These are phyloP conservation scores for Didymella lethalis DNA, from an alignment of 2,329 filamentous ascomycete species.

Conservation along the genomic window DNA sequence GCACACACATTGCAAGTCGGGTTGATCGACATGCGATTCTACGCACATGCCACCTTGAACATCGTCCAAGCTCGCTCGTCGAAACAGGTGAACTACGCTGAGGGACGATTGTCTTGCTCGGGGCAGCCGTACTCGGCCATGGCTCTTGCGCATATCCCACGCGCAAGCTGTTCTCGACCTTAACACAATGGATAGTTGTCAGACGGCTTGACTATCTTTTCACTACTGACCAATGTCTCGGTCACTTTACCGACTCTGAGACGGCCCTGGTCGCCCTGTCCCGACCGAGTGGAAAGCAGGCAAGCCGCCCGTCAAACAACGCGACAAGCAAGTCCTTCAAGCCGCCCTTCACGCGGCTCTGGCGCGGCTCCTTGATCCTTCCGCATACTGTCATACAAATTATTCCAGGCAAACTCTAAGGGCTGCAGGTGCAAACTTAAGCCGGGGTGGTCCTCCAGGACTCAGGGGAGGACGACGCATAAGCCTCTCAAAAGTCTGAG, in stretches of 20 bases:
- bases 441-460: constrained; percentile 12
- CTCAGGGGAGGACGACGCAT: constrained; percentile 13
- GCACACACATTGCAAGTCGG: constrained; percentile 12
- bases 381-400: constrained; percentile 8
- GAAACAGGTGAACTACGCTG: constrained; percentile 18
- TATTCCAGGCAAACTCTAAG: constrained; percentile 7
- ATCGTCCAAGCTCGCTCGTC: constrained; percentile 5
- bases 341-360: constrained; percentile 23
- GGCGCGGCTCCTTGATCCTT: constrained; percentile 32
- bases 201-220: neutral
- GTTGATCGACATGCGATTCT: constrained; percentile 15
- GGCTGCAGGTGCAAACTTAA: constrained; percentile 1
- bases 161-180: constrained; percentile 18
- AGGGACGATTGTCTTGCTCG: neutral
- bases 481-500: constrained; percentile 27
- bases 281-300: constrained; percentile 29
- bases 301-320: constrained; percentile 26
- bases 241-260: constrained; percentile 24
- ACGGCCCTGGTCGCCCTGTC: constrained; percentile 29
- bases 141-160: constrained; percentile 3
- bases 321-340: constrained; percentile 25
- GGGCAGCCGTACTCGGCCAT: neutral
- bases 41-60: constrained; percentile 14
- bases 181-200: constrained; percentile 24
- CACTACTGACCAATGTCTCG: constrained; percentile 15